Base-by-base conservation (phyloP, 106 monocot genomes). In the Allium fistulosum region DNA sequence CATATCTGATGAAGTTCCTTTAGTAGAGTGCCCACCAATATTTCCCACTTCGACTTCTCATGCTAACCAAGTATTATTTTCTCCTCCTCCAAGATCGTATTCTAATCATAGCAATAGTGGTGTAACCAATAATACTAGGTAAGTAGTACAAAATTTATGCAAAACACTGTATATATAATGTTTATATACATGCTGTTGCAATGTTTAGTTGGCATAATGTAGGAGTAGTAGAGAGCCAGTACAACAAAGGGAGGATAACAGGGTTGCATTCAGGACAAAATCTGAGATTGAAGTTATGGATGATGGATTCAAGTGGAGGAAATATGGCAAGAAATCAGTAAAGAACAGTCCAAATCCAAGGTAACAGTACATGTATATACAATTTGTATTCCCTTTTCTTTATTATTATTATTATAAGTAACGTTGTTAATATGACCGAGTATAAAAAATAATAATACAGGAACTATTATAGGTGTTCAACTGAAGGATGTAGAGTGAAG, bases 401-500 rank as follows among this genome's bases (percentile, higher is more conserved):
- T 37, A 1, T 37, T 0, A 37, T 37, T 37, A 37, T 37, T 37
- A 37, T 37, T 37, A 37, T 37, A 37, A 37, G 5, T 4, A 37
- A 37, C 37, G 5, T 1, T 27, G 53, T 8, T 55, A 55, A 55
- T 2, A 16, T 61, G 53, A 55, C 15, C 7, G 26, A 7, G 37
- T 16, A 22, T 16, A 61, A 61, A 4, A 15, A 12, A 4, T 64
- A 9, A 11, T 47, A 2, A 63, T 45, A 14, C 58, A 70, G 70
- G 59, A 70, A 70, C 59, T 70, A 70, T 37, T 78, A 78, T 12
- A 22, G 61, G 1, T 78, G 78, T 45, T 66, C 72, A 3, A 66
- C 80, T 6, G 84, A 85, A n/a, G 84, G 84, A 7, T 85, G 84
- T 69, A 55, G 70, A 11, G 84, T 85, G 77, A 85, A 85, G 80